Conservation (phyloP, 176 grass and related monocot species). For the Bolboschoenus planiculmis region DNA sequence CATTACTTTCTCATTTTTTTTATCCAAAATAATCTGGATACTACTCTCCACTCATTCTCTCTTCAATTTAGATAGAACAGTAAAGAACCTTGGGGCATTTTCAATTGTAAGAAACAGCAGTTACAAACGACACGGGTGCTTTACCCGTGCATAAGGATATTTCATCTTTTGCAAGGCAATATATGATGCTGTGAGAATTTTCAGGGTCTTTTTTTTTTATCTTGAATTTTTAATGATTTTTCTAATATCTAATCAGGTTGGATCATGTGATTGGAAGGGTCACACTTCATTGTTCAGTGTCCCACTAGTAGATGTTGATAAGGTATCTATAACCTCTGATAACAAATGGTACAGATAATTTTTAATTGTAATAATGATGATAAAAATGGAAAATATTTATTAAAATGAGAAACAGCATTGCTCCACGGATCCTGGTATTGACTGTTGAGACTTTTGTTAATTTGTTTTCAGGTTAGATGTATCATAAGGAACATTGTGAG, state of each 20-base stretch:
- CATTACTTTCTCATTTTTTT: not conserved
- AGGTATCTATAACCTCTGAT: constrained; percentile 38
- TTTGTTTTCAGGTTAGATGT: constrained; percentile 75
- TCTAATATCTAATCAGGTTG: constrained; percentile 34
- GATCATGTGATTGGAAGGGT: constrained; percentile 29
- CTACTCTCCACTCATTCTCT: not conserved
- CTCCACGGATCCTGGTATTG: not conserved
- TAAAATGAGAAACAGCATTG: not conserved
- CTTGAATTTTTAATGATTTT: not conserved
- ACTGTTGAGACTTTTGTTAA: not conserved
- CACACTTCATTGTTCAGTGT: constrained; percentile 49
- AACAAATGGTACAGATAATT: not conserved
- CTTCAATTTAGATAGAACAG: not conserved
- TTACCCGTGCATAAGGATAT: not conserved
- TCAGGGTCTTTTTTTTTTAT: not conserved
- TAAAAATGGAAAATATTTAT: not conserved
- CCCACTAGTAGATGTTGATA: constrained; percentile 93
- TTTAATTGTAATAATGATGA: not conserved
- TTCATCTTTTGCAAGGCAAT: not conserved
- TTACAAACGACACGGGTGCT: not conserved
- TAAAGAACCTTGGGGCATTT: not conserved
- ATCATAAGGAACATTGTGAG: constrained; percentile 95
- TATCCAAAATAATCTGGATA: not conserved
- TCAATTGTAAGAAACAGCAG: not conserved
- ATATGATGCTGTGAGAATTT: not conserved